Evolutionary conservation across 2,329 filamentous ascomycete species (phyloP), one percentile per base, ranked within the genome.

Genomic region (Cladosporium sp.): DNA sequence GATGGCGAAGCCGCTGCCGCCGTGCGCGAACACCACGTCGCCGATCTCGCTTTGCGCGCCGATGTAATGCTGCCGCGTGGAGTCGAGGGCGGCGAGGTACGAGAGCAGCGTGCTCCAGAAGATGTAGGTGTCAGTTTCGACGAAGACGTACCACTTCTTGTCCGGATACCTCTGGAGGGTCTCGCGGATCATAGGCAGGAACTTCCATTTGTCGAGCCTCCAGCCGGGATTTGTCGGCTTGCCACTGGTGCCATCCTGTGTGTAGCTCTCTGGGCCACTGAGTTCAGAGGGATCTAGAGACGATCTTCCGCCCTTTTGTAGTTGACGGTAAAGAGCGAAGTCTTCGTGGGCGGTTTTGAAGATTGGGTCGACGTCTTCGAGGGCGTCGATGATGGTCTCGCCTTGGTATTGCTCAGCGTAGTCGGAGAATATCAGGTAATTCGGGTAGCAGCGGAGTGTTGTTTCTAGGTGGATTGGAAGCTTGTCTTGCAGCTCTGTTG

Each of bases 111-210:
- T 84, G 44, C 80, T 75, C 78, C 84, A 84, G 8, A 84, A 77
- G 53, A 86, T 74, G 67, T 84, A 86, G 0, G 84, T 86, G 70
- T 88, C 85, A 0, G 83, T 81, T 69, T 87, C 85, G 55, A 86
- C 81, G 72, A 88, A 88, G 60, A 86, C 76, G 67, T 82, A 88
- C 86, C 86, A 88, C 64, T 82, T 83, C 58, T 82, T 83, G 29
- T 83, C 75, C 2, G 81, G 81, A 50, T 75, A 72, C 44, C 76
- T 72, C 29, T 61, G 35, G 56, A 70, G 59, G 1, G 72, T 74
- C 18, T 66, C 65, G 44, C 72, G 66, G 6, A 85, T 75, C 78
- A 84, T 84, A 26, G 84, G 82, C 33, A 86, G 71, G 66, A 85
- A 86, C 70, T 86, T 86, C 78, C 81, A 86, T 70, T 84, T 84